These are phyloP conservation scores for Rhytidiadelphus loreus DNA, from an alignment of 225 moss, liverwort and hornwort species.

Conservation along the genomic window DNA sequence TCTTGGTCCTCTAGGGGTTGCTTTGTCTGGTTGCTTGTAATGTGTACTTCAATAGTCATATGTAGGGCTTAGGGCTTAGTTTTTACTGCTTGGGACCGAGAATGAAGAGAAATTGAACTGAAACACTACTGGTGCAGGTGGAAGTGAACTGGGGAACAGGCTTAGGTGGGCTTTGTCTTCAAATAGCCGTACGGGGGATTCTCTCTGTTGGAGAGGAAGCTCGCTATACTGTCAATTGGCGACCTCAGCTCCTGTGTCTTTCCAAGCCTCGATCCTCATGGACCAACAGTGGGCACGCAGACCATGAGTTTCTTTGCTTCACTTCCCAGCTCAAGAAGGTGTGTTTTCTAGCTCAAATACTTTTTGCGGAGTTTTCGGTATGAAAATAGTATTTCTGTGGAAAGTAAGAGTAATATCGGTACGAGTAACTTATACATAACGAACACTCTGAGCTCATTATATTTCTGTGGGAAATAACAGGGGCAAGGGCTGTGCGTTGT, in stretches of 20 bases:
- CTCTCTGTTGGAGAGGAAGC: constrained; percentile 87
- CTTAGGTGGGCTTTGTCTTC: constrained; percentile 79
- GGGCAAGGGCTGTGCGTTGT: constrained; percentile 91
- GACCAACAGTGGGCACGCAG: constrained; percentile 52
- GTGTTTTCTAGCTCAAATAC: background rate
- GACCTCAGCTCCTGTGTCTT: constrained; percentile 87
- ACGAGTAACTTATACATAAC: background rate
- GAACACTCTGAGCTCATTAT: background rate
- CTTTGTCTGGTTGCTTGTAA: background rate
- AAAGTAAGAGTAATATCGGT: background rate
- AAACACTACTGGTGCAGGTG: constrained; percentile 40
- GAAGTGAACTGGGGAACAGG: constrained; percentile 99
- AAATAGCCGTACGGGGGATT: constrained; percentile 81
- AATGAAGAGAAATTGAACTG: background rate
- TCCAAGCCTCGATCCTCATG: constrained; percentile 74
- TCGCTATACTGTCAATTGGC: constrained; percentile 94
- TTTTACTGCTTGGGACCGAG: background rate
- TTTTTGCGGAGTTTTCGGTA: background rate
- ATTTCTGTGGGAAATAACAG: constrained; percentile 17
- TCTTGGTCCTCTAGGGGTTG: background rate
- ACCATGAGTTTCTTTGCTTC: constrained; percentile 71
- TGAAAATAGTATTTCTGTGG: background rate
- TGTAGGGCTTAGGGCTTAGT: background rate
- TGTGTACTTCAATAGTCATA: background rate
- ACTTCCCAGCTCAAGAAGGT: constrained; percentile 96